phyloP scores from a whole-genome alignment of 2,329 filamentous ascomycete species.

The Xylaria sp. region DNA sequence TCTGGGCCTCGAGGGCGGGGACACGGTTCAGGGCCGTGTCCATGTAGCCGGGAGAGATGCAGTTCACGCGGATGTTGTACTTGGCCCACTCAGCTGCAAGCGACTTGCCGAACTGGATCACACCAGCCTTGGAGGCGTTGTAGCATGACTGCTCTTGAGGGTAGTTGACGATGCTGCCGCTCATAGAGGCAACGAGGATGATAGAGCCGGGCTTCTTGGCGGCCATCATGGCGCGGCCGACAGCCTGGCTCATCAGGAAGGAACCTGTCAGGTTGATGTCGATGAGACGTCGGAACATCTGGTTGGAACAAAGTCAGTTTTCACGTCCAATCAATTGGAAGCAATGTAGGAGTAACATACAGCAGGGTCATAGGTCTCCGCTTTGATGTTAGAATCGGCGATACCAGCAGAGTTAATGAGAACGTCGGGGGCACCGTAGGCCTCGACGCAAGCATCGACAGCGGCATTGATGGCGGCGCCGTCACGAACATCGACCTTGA shows the following conservation, averaged over 20 bases:
- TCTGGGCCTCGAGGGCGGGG: slow-evolving; percentile 80
- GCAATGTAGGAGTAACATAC: slow-evolving; percentile 10
- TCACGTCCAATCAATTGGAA: not conserved
- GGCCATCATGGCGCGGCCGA: slow-evolving; percentile 78
- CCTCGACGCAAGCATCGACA: slow-evolving; percentile 71
- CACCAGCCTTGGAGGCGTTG: slow-evolving; percentile 85
- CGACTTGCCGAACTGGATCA: slow-evolving; percentile 81
- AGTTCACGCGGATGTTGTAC: slow-evolving; percentile 83
- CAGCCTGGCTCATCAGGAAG: slow-evolving; percentile 80
- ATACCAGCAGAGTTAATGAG: slow-evolving; percentile 85
- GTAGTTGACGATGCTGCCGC: slow-evolving; percentile 85
- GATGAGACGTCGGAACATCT: slow-evolving; percentile 79
- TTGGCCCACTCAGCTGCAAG: slow-evolving; percentile 87
- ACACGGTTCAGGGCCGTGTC: slow-evolving; percentile 84
- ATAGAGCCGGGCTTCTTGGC: slow-evolving; percentile 76
- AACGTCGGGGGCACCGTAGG: slow-evolving; percentile 76
- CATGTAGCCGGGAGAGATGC: slow-evolving; percentile 87
- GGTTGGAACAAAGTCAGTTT: not conserved
- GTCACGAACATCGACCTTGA: slow-evolving; percentile 81
- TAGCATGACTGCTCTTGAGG: slow-evolving; percentile 85
- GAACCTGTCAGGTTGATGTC: slow-evolving; percentile 85
- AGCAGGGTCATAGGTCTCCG: slow-evolving; percentile 78
- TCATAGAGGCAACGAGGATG: slow-evolving; percentile 83
- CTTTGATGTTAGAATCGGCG: slow-evolving; percentile 85
- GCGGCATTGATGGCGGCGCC: slow-evolving; percentile 75